Conservation (phyloP, 805 yeast genomes). For the Barnettozyma salicaria region DNA sequence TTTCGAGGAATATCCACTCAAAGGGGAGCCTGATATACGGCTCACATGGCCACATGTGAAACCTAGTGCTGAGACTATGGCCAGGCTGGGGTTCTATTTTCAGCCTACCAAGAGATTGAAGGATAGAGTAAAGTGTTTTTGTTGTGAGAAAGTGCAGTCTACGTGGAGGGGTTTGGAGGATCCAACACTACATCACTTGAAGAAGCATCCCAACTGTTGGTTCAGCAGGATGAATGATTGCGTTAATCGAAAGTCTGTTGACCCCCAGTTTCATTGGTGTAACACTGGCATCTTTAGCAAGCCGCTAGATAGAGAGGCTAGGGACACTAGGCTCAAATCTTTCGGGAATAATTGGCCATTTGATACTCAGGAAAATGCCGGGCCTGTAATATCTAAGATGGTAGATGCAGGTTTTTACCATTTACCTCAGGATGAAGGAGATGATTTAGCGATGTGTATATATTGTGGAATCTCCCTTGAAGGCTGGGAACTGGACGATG, state of each 20-base stretch:
- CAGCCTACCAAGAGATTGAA: constrained; percentile 45
- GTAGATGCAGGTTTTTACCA: constrained; percentile 62
- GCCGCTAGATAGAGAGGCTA: constrained; percentile 30
- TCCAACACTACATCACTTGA: constrained; percentile 43
- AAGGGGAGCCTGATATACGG: constrained; percentile 6
- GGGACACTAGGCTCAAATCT: constrained; percentile 32
- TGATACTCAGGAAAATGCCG: constrained; percentile 33
- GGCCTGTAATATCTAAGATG: constrained; percentile 36
- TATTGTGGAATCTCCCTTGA: constrained; percentile 59
- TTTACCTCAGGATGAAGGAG: constrained; percentile 41
- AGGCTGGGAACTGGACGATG: constrained; percentile 68
- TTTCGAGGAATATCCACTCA: constrained; percentile 14
- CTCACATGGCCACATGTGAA: constrained; percentile 24
- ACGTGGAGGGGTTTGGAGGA: constrained; percentile 53
- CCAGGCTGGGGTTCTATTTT: constrained; percentile 56
- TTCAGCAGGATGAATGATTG: constrained; percentile 23
- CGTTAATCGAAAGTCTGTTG: constrained; percentile 20
- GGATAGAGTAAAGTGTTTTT: constrained; percentile 53
- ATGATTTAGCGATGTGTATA: constrained; percentile 55
- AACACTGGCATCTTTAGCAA: constrained; percentile 25
- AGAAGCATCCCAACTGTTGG: constrained; percentile 30
- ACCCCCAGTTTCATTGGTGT: constrained; percentile 19
- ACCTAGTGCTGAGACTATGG: constrained; percentile 37
- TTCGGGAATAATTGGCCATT: constrained; percentile 44
- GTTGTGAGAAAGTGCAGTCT: constrained; percentile 48